These are phyloP conservation scores for Beverwykella pulmonaria DNA, from an alignment of 495 filamentous ascomycete genomes.

Conservation along the genomic window DNA sequence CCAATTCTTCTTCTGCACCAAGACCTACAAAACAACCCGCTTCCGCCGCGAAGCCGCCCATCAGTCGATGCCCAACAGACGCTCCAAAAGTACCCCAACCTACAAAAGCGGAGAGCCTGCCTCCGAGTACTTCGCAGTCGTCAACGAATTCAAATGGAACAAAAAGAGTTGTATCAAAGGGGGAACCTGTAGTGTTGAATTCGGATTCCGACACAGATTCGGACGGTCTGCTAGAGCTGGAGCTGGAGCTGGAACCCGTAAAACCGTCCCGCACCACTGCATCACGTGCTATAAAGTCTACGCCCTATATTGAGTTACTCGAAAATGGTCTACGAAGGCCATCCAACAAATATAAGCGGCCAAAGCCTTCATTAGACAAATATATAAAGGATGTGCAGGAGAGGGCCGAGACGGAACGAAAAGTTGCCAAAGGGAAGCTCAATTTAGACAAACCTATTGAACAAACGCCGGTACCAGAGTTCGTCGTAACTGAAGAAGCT, in stretches of 20 bases:
- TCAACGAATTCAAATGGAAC: conserved; percentile 25
- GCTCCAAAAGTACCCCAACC: neutral
- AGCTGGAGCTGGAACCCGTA: conserved; percentile 4
- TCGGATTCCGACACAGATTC: conserved; percentile 36
- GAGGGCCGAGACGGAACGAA: conserved; percentile 61
- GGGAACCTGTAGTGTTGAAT: conserved; percentile 27
- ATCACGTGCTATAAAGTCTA: neutral
- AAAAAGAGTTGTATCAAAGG: conserved; percentile 23
- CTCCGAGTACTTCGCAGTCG: conserved; percentile 23
- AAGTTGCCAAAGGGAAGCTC: conserved; percentile 57
- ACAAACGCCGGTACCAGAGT: conserved; percentile 37
- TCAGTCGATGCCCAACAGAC: neutral
- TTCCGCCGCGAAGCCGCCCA: neutral
- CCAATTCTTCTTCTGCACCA: neutral
- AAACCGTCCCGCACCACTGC: no score
- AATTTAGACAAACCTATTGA: conserved; percentile 46
- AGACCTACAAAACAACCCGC: neutral
- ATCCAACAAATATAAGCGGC: conserved; percentile 37
- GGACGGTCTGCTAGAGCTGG: conserved; percentile 3
- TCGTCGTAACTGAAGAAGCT: conserved; percentile 29
- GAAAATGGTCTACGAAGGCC: conserved; percentile 10
- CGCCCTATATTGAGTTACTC: neutral
- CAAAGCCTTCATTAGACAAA: conserved; percentile 57
- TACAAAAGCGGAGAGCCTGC: neutral
- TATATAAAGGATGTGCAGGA: conserved; percentile 63